Evolutionary conservation across 2,329 filamentous ascomycete species (phyloP).

Genomic region (Colletotrichum truncatum): DNA sequence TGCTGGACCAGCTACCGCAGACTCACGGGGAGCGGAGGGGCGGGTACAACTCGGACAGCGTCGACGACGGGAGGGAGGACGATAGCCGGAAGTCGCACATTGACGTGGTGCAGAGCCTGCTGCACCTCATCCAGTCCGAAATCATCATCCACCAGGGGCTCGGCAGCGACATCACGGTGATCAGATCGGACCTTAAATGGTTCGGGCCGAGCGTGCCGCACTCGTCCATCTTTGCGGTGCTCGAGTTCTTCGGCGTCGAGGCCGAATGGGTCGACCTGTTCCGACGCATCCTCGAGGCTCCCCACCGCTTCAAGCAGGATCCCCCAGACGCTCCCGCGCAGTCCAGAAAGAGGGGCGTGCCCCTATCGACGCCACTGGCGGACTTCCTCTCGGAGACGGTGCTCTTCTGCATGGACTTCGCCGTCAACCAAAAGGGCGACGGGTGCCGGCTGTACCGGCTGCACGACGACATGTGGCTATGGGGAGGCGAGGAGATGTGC

Average conservation of each 20-base stretch:
- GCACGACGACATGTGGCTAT: conserved; percentile 74
- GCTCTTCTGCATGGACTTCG: conserved; percentile 70
- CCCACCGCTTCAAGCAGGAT: conserved; percentile 61
- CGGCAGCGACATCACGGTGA: conserved; percentile 58
- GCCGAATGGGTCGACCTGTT: conserved; percentile 65
- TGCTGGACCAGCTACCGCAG: conserved; percentile 63
- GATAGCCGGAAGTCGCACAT: conserved; percentile 51
- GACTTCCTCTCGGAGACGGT: conserved; percentile 65
- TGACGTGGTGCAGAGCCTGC: conserved; percentile 62
- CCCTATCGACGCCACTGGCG: conserved; percentile 64
- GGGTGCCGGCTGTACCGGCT: conserved; percentile 65
- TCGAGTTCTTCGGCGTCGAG: conserved; percentile 64
- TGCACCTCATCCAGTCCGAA: conserved; percentile 66
- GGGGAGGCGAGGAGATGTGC: conserved; percentile 59
- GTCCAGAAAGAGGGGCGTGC: conserved; percentile 61
- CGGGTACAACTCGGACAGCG: conserved; percentile 46
- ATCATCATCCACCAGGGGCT: conserved; percentile 58
- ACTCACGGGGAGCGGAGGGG: conserved; percentile 46
- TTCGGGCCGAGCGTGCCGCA: conserved; percentile 68
- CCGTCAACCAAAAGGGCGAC: conserved; percentile 63
- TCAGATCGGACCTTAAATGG: conserved; percentile 67
- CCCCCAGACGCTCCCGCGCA: conserved; percentile 49
- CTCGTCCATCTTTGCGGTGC: conserved; percentile 59
- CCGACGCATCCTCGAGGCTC: conserved; percentile 58
- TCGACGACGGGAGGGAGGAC: conserved; percentile 42